Evolutionary conservation across 805 yeast species (phyloP).

Genomic region (Candida koratica): DNA sequence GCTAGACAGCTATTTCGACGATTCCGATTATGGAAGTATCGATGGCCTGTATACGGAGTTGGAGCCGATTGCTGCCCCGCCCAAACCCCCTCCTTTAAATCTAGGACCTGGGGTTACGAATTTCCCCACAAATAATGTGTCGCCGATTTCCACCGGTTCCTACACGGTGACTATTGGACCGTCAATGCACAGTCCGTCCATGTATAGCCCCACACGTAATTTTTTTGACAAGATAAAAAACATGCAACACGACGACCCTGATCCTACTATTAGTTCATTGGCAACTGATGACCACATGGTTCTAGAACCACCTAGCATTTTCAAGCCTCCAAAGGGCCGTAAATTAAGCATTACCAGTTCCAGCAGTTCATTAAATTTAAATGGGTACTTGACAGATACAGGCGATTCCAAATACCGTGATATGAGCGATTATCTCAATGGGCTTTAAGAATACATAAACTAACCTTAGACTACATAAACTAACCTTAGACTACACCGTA

Average conservation of each 20-base stretch:
- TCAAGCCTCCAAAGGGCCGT: constrained; percentile 26
- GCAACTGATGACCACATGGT: constrained; percentile 20
- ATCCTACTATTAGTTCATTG: constrained; percentile 33
- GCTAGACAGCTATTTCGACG: constrained; percentile 40
- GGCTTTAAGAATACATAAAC: no score
- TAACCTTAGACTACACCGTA: no score
- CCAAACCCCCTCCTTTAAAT: constrained; percentile 11
- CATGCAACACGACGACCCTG: constrained; percentile 25
- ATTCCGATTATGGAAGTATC: constrained; percentile 16
- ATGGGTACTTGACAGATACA: constrained; percentile 39
- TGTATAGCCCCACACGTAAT: constrained; percentile 38
- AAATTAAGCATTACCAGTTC: constrained; percentile 38
- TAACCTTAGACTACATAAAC: no score
- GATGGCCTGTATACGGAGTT: not conserved
- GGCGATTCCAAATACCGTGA: constrained; percentile 6
- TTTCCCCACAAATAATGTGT: constrained; percentile 12
- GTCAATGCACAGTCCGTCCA: no score
- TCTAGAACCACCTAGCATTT: constrained; percentile 38
- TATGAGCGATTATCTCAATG: constrained; percentile 14
- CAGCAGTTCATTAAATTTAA: constrained; percentile 37
- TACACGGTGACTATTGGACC: constrained; percentile 36
- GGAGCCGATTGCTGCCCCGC: not conserved
- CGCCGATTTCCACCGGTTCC: constrained; percentile 24
- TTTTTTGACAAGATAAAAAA: constrained; percentile 29
- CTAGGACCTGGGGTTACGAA: constrained; percentile 5